These are phyloP conservation scores for Epichloe festucae DNA, from an alignment of 2,329 filamentous ascomycete species.

Conservation along the genomic window DNA sequence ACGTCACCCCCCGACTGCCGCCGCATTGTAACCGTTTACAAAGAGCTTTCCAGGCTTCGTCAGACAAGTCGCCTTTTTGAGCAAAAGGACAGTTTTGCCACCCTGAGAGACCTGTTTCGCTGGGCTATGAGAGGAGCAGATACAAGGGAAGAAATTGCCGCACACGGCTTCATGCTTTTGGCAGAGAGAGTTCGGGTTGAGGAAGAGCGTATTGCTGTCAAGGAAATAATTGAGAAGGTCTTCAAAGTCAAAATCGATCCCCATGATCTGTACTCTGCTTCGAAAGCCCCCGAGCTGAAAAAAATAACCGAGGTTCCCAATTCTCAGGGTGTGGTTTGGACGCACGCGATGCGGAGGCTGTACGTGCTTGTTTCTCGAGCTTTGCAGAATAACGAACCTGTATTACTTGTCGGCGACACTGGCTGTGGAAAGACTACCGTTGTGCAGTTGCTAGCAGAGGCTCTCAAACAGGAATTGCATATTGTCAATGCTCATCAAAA, in stretches of 20 bases:
- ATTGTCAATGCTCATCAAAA: slow-evolving; percentile 98
- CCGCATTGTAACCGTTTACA: slow-evolving; percentile 86
- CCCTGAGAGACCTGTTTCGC: slow-evolving; percentile 84
- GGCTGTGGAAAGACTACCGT: slow-evolving; percentile 97
- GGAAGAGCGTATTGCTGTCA: slow-evolving; percentile 75
- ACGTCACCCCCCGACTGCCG: slow-evolving; percentile 84
- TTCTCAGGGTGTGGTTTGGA: slow-evolving; percentile 73
- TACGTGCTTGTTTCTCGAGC: slow-evolving; percentile 84
- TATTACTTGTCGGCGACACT: slow-evolving; percentile 89
- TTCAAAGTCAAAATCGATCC: slow-evolving; percentile 79
- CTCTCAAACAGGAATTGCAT: slow-evolving; percentile 60
- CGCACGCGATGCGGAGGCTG: slow-evolving; percentile 79
- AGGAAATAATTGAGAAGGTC: slow-evolving; percentile 74
- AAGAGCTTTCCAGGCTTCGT: slow-evolving; percentile 76
- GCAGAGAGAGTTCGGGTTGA: slow-evolving; percentile 88
- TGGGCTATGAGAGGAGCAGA: slow-evolving; percentile 84
- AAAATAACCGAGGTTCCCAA: slow-evolving; percentile 34
- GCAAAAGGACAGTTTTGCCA: slow-evolving; percentile 95
- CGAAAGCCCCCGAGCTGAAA: slow-evolving; percentile 41
- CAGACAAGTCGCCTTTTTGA: slow-evolving; percentile 90
- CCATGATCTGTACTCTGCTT: slow-evolving; percentile 55
- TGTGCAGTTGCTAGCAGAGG: slow-evolving; percentile 80
- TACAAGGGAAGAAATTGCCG: slow-evolving; percentile 74
- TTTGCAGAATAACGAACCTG: slow-evolving; percentile 80
- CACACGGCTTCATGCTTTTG: slow-evolving; percentile 91